These are phyloP conservation scores for Didymella pomorum DNA, from an alignment of 2,329 filamentous ascomycete species.

Conservation along the genomic window DNA sequence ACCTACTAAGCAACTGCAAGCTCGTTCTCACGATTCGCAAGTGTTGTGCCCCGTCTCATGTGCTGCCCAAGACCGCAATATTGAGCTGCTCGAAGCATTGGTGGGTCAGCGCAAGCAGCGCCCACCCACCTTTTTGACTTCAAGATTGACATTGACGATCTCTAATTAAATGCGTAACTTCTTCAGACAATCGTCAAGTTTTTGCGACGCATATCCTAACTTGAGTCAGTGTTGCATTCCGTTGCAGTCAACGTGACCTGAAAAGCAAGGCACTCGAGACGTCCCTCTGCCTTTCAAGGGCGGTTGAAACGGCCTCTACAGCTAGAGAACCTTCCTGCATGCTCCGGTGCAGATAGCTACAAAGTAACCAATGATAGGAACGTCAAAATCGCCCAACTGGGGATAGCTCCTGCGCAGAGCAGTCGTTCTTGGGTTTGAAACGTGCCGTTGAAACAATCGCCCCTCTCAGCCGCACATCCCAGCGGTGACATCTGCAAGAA, in stretches of 20 bases:
- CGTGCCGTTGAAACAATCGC: constrained; percentile 32
- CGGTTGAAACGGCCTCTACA: constrained; percentile 15
- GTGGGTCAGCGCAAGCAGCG: neutral
- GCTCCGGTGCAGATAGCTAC: constrained; percentile 16
- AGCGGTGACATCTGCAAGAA: constrained; percentile 7
- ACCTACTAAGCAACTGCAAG: constrained; percentile 31
- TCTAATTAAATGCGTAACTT: neutral
- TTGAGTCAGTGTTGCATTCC: constrained; percentile 9
- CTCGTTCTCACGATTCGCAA: constrained; percentile 10
- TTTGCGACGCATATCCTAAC: neutral
- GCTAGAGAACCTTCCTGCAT: constrained; percentile 21
- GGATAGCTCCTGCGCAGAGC: constrained; percentile 14
- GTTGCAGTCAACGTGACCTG: constrained; percentile 13
- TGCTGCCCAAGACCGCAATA: neutral
- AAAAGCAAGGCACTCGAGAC: constrained; percentile 16
- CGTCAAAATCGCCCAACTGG: constrained; percentile 10
- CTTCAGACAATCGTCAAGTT: neutral
- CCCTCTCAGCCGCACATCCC: constrained; percentile 20
- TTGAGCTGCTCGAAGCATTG: neutral
- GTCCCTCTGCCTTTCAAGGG: constrained; percentile 5
- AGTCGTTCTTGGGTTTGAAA: constrained; percentile 26
- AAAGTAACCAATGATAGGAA: constrained; percentile 22
- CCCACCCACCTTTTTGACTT: neutral
- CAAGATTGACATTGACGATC: neutral
- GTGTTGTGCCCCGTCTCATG: constrained; percentile 4